A percentile compares a stretch with the other conserved stretches of the same genome.
These are phyloP conservation scores for Ogataea dorogensis DNA, from an alignment of 805 yeast species.

Conservation along the genomic window DNA sequence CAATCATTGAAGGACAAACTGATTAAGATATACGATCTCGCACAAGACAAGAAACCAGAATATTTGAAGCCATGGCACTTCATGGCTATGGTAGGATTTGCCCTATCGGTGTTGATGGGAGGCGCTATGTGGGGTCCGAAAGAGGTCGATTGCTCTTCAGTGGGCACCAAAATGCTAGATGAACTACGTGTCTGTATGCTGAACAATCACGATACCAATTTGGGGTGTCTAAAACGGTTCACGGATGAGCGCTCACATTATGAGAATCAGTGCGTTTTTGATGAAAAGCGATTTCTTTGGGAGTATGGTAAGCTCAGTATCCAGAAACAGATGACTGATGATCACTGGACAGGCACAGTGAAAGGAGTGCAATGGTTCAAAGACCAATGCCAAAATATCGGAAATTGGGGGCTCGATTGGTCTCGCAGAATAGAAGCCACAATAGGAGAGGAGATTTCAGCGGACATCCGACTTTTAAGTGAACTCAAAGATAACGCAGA, in stretches of 20 bases:
- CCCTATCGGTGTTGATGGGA: slow-evolving; percentile 13
- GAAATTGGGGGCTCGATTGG: slow-evolving; percentile 5
- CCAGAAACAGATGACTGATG: not conserved
- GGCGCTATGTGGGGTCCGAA: slow-evolving; percentile 6
- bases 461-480: not conserved
- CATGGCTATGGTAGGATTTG: slow-evolving; percentile 12
- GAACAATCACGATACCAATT: slow-evolving; percentile 6
- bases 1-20: not conserved
- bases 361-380: not conserved
- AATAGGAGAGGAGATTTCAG: not conserved
- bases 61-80: slow-evolving; percentile 17
- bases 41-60: slow-evolving; percentile 4
- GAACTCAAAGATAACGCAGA: not conserved
- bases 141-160: slow-evolving; percentile 9
- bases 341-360: not conserved
- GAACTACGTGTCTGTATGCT: slow-evolving; percentile 12
- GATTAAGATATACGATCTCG: not conserved
- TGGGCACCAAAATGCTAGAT: slow-evolving; percentile 5
- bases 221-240: slow-evolving; percentile 13
- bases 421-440: slow-evolving; percentile 3
- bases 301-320: slow-evolving; percentile 5
- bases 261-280: slow-evolving; percentile 13
- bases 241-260: slow-evolving; percentile 11
- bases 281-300: slow-evolving; percentile 9
- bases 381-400: slow-evolving; percentile 3